phyloP scores from a whole-genome alignment of 306 rosid species.

The Crataegus laevigata region DNA sequence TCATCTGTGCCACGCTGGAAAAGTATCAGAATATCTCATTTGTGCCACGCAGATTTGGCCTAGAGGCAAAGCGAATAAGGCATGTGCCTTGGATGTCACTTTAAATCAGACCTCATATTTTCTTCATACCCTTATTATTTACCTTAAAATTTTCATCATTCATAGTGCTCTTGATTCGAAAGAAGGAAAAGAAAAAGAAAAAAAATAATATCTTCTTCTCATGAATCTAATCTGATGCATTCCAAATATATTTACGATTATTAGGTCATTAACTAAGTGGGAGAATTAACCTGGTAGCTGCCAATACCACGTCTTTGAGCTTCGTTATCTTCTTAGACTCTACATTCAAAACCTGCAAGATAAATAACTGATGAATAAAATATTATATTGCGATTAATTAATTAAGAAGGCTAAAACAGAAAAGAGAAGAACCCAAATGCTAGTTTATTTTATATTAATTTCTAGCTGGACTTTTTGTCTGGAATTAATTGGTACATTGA shows the following conservation, averaged over 20 bases:
- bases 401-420: neutral
- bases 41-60: no score
- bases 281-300: conserved; percentile 61
- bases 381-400: neutral
- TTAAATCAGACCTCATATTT: no score
- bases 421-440: neutral
- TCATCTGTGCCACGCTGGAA: no score
- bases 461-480: neutral
- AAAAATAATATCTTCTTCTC: no score
- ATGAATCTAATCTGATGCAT: no score
- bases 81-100: no score
- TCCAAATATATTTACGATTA: neutral
- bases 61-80: no score
- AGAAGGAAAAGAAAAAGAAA: no score
- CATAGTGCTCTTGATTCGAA: no score
- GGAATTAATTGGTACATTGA: neutral
- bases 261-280: neutral
- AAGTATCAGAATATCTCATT: no score
- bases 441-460: neutral
- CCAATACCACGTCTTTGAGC: conserved; percentile 44
- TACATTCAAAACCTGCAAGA: conserved; percentile 40
- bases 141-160: no score
- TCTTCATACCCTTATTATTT: no score
- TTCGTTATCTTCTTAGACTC: conserved; percentile 42
- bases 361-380: neutral